Percentiles rank a stretch among this genome's conserved stretches.
phyloP scores from a whole-genome alignment of 352 stramenopile species.

The Phytophthora hybrid region DNA sequence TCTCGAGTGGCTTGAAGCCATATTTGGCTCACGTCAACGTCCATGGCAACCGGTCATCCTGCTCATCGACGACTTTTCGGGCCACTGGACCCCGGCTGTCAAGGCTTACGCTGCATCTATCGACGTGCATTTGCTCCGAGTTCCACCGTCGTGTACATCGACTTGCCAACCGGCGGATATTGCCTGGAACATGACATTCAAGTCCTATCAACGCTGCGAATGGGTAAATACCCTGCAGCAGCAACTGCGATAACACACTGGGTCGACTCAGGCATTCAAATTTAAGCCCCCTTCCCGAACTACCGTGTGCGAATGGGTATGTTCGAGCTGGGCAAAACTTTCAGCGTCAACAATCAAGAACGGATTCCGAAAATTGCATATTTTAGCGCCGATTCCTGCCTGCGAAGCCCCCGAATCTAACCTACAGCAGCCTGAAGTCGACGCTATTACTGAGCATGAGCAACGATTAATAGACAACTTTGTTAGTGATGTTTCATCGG shows the following conservation, averaged over 20 bases:
- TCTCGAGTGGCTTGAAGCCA: no score
- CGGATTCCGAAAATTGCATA: background rate
- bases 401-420: background rate
- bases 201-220: background rate
- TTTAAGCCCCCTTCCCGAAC: background rate
- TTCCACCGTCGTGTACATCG: background rate
- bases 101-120: background rate
- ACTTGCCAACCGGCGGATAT: background rate
- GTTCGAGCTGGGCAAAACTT: background rate
- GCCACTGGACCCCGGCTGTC: background rate
- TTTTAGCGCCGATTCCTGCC: background rate
- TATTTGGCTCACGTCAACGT: background rate
- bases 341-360: background rate
- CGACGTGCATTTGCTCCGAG: background rate
- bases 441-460: no score
- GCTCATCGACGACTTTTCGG: background rate
- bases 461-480: no score
- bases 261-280: background rate
- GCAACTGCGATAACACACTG: background rate
- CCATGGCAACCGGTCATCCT: background rate
- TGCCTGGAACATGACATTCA: background rate
- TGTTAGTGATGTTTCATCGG: no score
- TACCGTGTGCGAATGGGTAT: background rate
- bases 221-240: background rate
- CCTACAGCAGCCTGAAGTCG: background rate